Evolutionary conservation across 2,329 filamentous ascomycete species (phyloP).

Genomic region (Aureobasidium uvarum): DNA sequence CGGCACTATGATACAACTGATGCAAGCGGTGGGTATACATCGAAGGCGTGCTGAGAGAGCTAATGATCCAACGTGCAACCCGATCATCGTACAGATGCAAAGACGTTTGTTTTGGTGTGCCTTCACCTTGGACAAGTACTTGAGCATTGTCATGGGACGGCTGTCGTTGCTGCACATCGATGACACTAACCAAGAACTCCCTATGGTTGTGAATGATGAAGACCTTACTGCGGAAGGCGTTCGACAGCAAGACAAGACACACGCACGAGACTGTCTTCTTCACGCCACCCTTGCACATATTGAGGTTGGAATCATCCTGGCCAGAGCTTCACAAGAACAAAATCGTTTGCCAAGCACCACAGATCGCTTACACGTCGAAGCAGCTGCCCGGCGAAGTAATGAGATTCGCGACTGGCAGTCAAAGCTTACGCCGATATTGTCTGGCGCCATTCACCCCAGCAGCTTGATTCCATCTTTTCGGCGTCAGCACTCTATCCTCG

Average conservation of each 20-base stretch:
- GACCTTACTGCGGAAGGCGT: constrained; percentile 30
- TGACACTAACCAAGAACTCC: constrained; percentile 36
- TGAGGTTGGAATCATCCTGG: constrained; percentile 35
- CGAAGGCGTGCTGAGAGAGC: constrained; percentile 25
- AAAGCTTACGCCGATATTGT: constrained; percentile 47
- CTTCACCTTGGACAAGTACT: constrained; percentile 43
- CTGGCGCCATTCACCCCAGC: constrained; percentile 45
- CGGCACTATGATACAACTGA: constrained; percentile 41
- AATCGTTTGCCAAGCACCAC: constrained; percentile 30
- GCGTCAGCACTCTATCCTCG: constrained; percentile 55
- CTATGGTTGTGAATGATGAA: constrained; percentile 36
- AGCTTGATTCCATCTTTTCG: constrained; percentile 52
- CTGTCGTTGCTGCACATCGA: constrained; percentile 41
- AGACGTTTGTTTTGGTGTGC: constrained; percentile 43
- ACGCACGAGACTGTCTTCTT: constrained; percentile 36
- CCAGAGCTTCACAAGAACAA: constrained; percentile 36
- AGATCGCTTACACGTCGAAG: constrained; percentile 32
- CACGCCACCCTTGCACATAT: constrained; percentile 37
- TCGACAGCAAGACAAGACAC: constrained; percentile 36
- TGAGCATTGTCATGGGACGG: constrained; percentile 42
- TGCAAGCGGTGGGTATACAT: constrained; percentile 42
- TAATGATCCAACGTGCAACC: constrained; percentile 29
- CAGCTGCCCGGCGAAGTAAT: constrained; percentile 43
- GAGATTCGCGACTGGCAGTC: constrained; percentile 49
- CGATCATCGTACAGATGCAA: constrained; percentile 37